A percentile compares a stretch with the other conserved stretches of the same genome.
Evolutionary conservation across 768 basidiomycete species (phyloP).

Genomic region (Leccinum sublutescens): DNA sequence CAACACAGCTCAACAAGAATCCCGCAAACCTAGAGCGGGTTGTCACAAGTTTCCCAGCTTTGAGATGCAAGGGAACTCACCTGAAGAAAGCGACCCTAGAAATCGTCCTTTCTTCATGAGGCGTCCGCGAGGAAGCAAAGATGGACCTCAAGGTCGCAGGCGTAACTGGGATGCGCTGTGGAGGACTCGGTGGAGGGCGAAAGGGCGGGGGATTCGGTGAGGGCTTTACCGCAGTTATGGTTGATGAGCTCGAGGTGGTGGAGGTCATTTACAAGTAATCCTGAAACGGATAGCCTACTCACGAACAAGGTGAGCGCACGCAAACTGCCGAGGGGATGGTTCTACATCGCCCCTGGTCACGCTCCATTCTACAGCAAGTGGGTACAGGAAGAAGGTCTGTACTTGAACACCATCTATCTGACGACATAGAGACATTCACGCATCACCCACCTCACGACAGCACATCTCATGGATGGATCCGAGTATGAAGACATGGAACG

Average conservation of each 20-base stretch:
- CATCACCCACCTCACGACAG: slow-evolving; percentile 1
- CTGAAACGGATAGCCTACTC: neutral
- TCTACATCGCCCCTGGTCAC: neutral
- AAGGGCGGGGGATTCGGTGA: slow-evolving; percentile 26
- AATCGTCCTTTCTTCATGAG: slow-evolving; percentile 78
- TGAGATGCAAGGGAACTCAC: slow-evolving; percentile 35
- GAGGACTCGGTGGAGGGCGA: slow-evolving; percentile 43
- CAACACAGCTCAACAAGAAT: slow-evolving; percentile 78
- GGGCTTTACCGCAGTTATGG: slow-evolving; percentile 40
- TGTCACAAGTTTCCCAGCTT: neutral
- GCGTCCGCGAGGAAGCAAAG: slow-evolving; percentile 81
- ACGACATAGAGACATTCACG: slow-evolving; percentile 1
- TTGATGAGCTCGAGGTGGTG: slow-evolving; percentile 53
- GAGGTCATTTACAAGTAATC: slow-evolving; percentile 17
- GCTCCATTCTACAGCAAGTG: neutral
- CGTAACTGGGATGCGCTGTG: slow-evolving; percentile 76
- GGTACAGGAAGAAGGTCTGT: neutral
- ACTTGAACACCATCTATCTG: neutral
- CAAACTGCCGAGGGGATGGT: slow-evolving; percentile 22
- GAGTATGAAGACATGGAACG: slow-evolving; percentile 54
- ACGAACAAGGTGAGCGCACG: slow-evolving; percentile 3
- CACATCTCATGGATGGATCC: slow-evolving; percentile 22
- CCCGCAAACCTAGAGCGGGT: slow-evolving; percentile 62
- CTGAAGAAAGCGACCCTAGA: slow-evolving; percentile 87
- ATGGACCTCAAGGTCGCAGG: slow-evolving; percentile 80